Base-by-base conservation (phyloP, 352 stramenopile species). In the Pseudoperonospora humuli region DNA sequence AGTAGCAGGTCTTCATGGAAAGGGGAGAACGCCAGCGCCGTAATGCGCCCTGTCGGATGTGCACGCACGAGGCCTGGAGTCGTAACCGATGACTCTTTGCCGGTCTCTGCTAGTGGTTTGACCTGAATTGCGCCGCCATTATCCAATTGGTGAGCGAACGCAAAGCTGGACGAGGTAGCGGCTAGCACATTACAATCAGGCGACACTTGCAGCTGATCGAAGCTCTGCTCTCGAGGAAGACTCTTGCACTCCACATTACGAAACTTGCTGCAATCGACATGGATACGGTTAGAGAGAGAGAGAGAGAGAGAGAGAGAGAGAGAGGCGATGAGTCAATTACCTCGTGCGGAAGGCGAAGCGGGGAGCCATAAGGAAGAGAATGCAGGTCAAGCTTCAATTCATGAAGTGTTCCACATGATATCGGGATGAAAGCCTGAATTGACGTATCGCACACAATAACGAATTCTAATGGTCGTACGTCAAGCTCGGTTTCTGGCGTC, bases 231-330 rank as follows among this genome's bases (percentile, higher is more conserved):
- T 14, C 64, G 65, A 24, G 70, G 44, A 18, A 69, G 50, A 18
- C 47, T 45, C 45, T 63, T 61, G 61, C 70, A 84, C 59, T 88
- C 75, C 23, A 88, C 50, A 54, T 88, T 88, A 46, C 79, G 75
- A 49, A 86, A 85, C 51, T 91, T 91, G 50, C 79, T 91, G n/a
- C n/a, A 50, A 19, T 14, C 5, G 28, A 11, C 44, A 35, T 9
- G 45, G 20, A 39, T 8, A 24, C 17, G 21, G 39, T 34, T 24
- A 40, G 17, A 35, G 3, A 39, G 7, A 34, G 9, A n/a, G 26
- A 13, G 9, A 8, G 5, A 31, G n/a, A 19, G 5, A 3, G 28
- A 17, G 3, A 28, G 3, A 21, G 0, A 4, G 36, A 10, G 3
- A 15, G 8, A 15, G 36, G 14, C 21, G n/a, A n/a, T 35, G 18